Conservation (phyloP, 768 basidiomycete genomes). For the Leccinum variicolor region DNA sequence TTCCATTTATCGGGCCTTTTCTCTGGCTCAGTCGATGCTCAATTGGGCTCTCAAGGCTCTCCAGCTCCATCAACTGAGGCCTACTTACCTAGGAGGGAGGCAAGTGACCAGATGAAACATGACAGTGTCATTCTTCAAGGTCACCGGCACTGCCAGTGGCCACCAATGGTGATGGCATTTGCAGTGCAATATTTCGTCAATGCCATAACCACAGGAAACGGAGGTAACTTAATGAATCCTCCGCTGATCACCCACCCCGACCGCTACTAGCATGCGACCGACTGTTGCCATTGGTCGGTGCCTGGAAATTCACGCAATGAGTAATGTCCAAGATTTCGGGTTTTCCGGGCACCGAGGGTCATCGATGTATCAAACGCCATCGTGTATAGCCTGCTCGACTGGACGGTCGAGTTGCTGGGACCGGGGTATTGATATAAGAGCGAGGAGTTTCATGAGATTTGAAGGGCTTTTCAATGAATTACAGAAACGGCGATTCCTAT, state of each 20-base stretch:
- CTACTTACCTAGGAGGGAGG: too few relatives aligned
- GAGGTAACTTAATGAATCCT: not conserved
- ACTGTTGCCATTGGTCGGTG: not conserved
- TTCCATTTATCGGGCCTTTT: too few relatives aligned
- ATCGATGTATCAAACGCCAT: not conserved
- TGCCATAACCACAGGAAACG: too few relatives aligned
- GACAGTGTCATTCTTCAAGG: not conserved
- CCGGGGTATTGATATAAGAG: not conserved
- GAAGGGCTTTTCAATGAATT: not conserved
- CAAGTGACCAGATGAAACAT: not conserved
- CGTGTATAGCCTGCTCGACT: not conserved
- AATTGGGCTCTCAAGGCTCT: too few relatives aligned
- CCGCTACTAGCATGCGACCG: too few relatives aligned
- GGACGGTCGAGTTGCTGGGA: not conserved
- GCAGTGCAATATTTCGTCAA: too few relatives aligned
- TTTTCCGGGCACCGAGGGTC: not conserved
- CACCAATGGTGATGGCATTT: too few relatives aligned
- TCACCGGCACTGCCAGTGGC: too few relatives aligned
- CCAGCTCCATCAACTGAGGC: too few relatives aligned
- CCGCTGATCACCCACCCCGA: not conserved
- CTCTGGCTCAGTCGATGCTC: too few relatives aligned
- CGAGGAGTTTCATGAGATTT: not conserved
- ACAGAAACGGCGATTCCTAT: not conserved
- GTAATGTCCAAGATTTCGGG: not conserved
- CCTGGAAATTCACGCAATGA: not conserved